Evolutionary conservation across 768 basidiomycete genomes (phyloP).

Genomic region (Termitomyces heimii): DNA sequence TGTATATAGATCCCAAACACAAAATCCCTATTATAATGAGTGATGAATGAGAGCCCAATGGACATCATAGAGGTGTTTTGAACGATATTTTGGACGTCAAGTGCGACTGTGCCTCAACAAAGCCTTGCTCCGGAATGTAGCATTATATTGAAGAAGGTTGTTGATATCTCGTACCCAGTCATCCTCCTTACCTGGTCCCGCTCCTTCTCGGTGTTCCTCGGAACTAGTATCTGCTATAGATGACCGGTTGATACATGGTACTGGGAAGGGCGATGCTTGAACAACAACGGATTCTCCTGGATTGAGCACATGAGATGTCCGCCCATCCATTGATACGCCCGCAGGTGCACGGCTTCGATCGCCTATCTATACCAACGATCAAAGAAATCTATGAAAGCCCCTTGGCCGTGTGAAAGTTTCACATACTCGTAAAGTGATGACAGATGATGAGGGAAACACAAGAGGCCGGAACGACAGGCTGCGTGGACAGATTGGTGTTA

Average conservation of each 20-base stretch:
- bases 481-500: constrained; percentile 95
- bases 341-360: constrained; percentile 81
- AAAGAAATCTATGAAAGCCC: not conserved
- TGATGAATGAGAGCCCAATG: not conserved
- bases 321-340: constrained; percentile 91
- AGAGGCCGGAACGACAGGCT: constrained; percentile 90
- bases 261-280: constrained; percentile 80
- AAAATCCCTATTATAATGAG: not conserved
- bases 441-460: constrained; percentile 80
- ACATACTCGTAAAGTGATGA: constrained; percentile 67
- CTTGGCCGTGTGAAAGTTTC: not conserved
- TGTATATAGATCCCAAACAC: not conserved
- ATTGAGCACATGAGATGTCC: constrained; percentile 73
- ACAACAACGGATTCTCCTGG: constrained; percentile 86
- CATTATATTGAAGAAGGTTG: constrained; percentile 90
- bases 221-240: constrained; percentile 55
- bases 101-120: constrained; percentile 67
- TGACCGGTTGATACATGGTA: constrained; percentile 89
- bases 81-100: constrained; percentile 19
- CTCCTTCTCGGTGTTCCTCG: constrained; percentile 52
- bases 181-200: constrained; percentile 75
- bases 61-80: not conserved
- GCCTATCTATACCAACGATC: constrained; percentile 54
- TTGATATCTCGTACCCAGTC: constrained; percentile 99
- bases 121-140: constrained; percentile 90